Base-by-base conservation (phyloP, 2,329 filamentous ascomycete species). In the Neospermospora avenae region DNA sequence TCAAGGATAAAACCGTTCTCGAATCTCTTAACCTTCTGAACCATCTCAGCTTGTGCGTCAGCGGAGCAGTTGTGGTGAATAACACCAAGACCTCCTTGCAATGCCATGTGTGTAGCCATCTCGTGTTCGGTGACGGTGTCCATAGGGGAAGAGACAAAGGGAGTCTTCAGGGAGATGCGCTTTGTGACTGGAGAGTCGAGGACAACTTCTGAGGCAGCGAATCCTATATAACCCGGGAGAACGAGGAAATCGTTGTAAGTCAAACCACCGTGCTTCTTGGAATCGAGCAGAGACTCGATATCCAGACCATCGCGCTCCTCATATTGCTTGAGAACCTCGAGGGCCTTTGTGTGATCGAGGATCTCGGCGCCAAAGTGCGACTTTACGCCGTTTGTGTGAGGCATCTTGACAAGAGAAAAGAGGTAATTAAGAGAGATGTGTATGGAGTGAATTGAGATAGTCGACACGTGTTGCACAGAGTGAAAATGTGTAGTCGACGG, bases 21-120 rank as follows among this genome's bases (percentile, higher is more conserved):
- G 77, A 92, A 99, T 73, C 95, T 86, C 88, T 99, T 99, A 71
- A 99, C 95, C 82, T 97, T 98, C 77, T 91, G 86, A 68, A 99
- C 91, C 95, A 99, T 99, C 80, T 96, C 93, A 67, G 95, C 95
- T 81, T 99, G 95, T 58, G 91, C 90, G 28, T 98, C 91, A 31
- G 93, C 85, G n/a, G 93, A 95, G 84, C 95, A 99, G 82, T 99
- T 99, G 85, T 99, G 95, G 82, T 99, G 95, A 69, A 99, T 96
- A 70, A 99, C 92, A 79, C 95, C 91, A 18, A 96, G 81, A 72
- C 91, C 91, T 70, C 91, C 91, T 73, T 95, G 88, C 34, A 95
- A 83, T 55, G 91, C 91, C 84, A 96, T 96, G 80, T 97, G 91
- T 71, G 99, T 98, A 67, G 95, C 96, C 96, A 99, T 99, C 76